Base-by-base conservation (phyloP, 1,284 basidiomycete species). In the Peniophora sp. region DNA sequence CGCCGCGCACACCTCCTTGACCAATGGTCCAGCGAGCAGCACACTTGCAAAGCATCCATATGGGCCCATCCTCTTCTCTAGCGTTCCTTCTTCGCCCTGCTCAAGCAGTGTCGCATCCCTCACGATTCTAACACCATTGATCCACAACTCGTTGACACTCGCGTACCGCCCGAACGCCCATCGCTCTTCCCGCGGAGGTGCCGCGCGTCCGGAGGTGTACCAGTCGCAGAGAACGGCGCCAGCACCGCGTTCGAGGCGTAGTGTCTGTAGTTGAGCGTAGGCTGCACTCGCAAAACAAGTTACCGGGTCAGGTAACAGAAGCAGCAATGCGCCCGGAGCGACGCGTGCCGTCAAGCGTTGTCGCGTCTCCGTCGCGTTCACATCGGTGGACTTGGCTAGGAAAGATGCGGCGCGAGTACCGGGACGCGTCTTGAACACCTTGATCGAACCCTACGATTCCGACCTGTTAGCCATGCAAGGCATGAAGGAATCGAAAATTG, bases 371-470 rank as follows among this genome's bases (percentile, higher is more conserved):
- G 47, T 34, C 14, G n/a, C 20, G 35, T 32, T 22, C 38, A n/a
- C 48, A 50, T 52, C 48, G 24, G 24, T 3, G 51, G 53, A 48
- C 49, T 52, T 53, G 47, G 54, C 47, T 27, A 53, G 55, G 46
- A 65, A 63, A 36, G 70, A 68, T 25, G 73, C 74, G 22, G 70
- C 72, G 53, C 70, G 38, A 17, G 38, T 70, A 50, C 73, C 79
- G 9, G 74, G 67, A 24, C 91, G 79, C 17, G 74, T 72, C 64
- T 91, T 92, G 73, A 95, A 97, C 22, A 97, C 88, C 65, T 97
- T 97, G 12, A 94, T 97, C 19, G 85, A 89, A n/a, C 92, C 92
- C 84, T 95, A 48, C 45, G n/a, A n/a, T n/a, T n/a, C n/a, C n/a
- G n/a, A n/a, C 27, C 27, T 5, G 27, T 32, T 36, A 22, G n/a